Percentiles rank a stretch among this genome's conserved stretches.
Evolutionary conservation across 192 early-diverging fungal species (phyloP).

Genomic region (Podila clonocystis): DNA sequence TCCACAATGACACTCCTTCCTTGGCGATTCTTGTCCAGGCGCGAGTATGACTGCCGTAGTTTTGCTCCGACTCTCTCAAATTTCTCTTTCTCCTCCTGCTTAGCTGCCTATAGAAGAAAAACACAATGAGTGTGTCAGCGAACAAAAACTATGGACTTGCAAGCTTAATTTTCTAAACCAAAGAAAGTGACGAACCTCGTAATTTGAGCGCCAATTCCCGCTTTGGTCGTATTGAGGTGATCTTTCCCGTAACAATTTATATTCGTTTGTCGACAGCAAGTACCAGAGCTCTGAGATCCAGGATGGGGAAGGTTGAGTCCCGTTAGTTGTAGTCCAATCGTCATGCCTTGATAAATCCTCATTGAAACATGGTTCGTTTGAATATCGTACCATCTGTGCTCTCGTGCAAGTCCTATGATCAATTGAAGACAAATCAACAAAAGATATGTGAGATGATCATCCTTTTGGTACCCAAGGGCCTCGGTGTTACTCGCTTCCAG

Average conservation of each 20-base stretch:
- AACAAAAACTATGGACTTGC: background rate
- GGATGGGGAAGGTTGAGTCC: too few relatives aligned
- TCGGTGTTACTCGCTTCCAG: background rate
- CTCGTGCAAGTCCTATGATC: conserved; percentile 23
- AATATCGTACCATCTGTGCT: conserved; percentile 28
- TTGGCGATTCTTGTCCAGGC: conserved; percentile 30
- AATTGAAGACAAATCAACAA: background rate
- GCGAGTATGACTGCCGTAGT: conserved; percentile 39
- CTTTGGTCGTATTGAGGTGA: conserved; percentile 25
- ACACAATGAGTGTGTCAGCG: background rate
- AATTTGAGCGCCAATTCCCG: conserved; percentile 37
- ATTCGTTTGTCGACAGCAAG: conserved; percentile 26
- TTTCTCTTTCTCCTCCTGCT: conserved; percentile 30
- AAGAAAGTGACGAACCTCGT: conserved; percentile 14
- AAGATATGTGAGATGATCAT: background rate
- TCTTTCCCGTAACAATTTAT: conserved; percentile 12
- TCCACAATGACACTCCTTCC: conserved; percentile 43
- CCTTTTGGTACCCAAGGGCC: background rate
- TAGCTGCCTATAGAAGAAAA: conserved; percentile 4
- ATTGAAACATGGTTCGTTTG: background rate
- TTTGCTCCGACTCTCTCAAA: conserved; percentile 17
- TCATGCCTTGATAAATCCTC: background rate
- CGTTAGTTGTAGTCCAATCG: background rate
- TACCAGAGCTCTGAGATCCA: conserved; percentile 35
- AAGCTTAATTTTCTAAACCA: background rate